Evolutionary conservation across 805 yeast genomes (phyloP).

Genomic region (Middelhovenomyces tepae): DNA sequence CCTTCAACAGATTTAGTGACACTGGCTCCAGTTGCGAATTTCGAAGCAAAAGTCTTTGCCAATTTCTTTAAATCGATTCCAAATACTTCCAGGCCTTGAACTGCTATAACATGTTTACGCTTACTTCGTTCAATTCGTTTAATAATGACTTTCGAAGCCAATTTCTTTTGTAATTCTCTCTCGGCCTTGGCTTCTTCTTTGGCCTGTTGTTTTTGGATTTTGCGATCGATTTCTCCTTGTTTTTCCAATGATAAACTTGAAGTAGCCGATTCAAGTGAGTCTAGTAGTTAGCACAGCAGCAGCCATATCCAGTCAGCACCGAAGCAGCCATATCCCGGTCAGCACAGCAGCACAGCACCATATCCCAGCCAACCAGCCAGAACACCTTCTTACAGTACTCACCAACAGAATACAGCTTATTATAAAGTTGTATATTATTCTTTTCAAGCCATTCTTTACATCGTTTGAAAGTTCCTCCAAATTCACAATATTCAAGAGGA

Average conservation of each 20-base stretch:
- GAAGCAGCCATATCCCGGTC: neutral
- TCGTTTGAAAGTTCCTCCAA: slow-evolving; percentile 68
- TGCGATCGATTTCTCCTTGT: slow-evolving; percentile 74
- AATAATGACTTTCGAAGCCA: slow-evolving; percentile 71
- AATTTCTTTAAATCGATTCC: slow-evolving; percentile 83
- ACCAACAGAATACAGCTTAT: slow-evolving; percentile 51
- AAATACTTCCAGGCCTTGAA: slow-evolving; percentile 80
- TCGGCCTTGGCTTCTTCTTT: slow-evolving; percentile 60
- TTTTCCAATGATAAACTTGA: slow-evolving; percentile 56
- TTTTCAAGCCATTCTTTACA: slow-evolving; percentile 78
- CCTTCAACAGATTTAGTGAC: slow-evolving; percentile 86
- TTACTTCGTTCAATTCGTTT: slow-evolving; percentile 86
- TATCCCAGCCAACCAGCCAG: slow-evolving; percentile 5
- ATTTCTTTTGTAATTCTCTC: slow-evolving; percentile 68
- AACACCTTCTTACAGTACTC: too few species aligned
- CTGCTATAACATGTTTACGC: slow-evolving; percentile 78
- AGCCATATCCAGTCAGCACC: too few species aligned
- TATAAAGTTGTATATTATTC: slow-evolving; percentile 47
- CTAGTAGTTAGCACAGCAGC: slow-evolving; percentile 15
- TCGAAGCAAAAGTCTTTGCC: slow-evolving; percentile 85
- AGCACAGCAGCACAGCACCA: slow-evolving; percentile 2
- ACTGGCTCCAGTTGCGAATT: slow-evolving; percentile 93
- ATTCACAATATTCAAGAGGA: slow-evolving; percentile 92
- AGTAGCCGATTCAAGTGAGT: slow-evolving; percentile 40
- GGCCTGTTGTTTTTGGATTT: slow-evolving; percentile 73